These are phyloP conservation scores for Staphylotrichum tortipilum DNA, from an alignment of 495 filamentous ascomycete species.

Conservation along the genomic window DNA sequence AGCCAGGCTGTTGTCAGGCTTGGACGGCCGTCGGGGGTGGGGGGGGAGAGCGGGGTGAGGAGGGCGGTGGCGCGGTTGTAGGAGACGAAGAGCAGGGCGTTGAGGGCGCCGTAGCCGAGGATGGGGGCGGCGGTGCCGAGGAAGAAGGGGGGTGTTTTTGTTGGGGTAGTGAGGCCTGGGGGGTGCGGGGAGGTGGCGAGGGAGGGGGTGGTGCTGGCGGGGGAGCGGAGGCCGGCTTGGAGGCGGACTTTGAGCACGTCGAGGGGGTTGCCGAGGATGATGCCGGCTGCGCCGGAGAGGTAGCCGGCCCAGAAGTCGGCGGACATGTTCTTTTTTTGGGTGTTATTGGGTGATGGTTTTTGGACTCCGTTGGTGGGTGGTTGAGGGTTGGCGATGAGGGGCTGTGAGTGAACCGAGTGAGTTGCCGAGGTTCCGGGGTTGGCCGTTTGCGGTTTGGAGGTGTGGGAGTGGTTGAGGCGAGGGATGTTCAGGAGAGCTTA, in stretches of 20 bases:
- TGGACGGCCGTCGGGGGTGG: too few relatives aligned
- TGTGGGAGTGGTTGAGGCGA: background rate
- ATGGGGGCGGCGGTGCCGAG: slow-evolving; percentile 70
- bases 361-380: background rate
- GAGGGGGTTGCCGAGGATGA: slow-evolving; percentile 80
- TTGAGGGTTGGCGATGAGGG: background rate
- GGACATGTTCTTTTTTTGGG: slow-evolving; percentile 44
- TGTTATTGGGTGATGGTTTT: background rate
- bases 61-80: slow-evolving; percentile 68
- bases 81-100: slow-evolving; percentile 74
- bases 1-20: slow-evolving; percentile 46
- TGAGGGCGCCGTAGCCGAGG: slow-evolving; percentile 79
- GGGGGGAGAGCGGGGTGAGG: slow-evolving; percentile 30
- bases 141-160: slow-evolving; percentile 28
- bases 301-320: slow-evolving; percentile 85
- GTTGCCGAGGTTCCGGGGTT: background rate
- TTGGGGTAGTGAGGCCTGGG: background rate
- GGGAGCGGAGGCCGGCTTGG: slow-evolving; percentile 46
- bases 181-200: background rate
- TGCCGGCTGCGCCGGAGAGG: slow-evolving; percentile 70
- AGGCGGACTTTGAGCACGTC: slow-evolving; percentile 78
- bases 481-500: background rate
- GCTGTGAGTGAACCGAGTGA: background rate
- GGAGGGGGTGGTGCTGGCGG: background rate
- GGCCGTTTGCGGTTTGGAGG: background rate